These are phyloP conservation scores for Eimeria brunetti DNA, from an alignment of 169 alveolate species.

Conservation along the genomic window DNA sequence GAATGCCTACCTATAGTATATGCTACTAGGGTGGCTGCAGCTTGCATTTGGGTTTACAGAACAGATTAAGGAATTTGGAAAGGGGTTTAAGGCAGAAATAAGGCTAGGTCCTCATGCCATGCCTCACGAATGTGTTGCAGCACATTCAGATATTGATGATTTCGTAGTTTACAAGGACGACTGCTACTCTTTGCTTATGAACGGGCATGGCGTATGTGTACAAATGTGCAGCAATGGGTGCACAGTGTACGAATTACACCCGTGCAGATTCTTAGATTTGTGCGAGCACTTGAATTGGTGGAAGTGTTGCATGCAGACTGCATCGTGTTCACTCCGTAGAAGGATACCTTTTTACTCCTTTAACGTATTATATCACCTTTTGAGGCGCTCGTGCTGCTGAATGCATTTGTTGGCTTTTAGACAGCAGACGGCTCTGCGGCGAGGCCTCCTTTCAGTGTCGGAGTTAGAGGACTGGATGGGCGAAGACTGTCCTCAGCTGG, in stretches of 20 bases:
- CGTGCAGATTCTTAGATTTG: background rate
- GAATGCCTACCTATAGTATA: background rate
- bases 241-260: background rate
- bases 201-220: background rate
- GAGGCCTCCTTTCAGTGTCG: slow-evolving; percentile 75
- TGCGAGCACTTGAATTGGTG: background rate
- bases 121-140: background rate
- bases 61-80: background rate
- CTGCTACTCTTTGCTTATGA: background rate
- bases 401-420: background rate
- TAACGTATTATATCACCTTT: background rate
- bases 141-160: background rate
- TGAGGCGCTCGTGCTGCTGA: background rate
- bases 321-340: background rate
- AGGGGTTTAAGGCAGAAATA: background rate
- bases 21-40: background rate
- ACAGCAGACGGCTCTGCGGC: slow-evolving; percentile 72
- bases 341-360: background rate
- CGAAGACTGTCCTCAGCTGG: slow-evolving; percentile 77
- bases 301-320: background rate
- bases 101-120: background rate
- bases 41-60: too few species aligned
- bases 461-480: slow-evolving; percentile 79
- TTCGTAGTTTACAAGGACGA: background rate
- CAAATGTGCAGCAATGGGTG: background rate